These are phyloP conservation scores for Amanita pseudoporphyria DNA, from an alignment of 768 basidiomycete species.

Conservation along the genomic window DNA sequence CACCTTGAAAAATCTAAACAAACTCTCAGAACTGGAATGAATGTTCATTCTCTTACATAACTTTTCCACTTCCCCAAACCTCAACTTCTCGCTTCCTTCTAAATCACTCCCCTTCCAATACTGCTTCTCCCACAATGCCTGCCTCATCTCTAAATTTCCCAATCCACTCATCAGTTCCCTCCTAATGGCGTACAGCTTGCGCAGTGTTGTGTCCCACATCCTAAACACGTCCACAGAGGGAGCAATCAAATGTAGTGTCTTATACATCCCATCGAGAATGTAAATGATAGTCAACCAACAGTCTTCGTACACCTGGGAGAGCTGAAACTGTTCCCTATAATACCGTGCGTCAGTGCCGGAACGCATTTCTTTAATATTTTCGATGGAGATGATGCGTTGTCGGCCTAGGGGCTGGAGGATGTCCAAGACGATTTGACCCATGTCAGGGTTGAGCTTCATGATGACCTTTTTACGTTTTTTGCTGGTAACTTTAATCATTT, in stretches of 20 bases:
- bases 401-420: conserved; percentile 33
- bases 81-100: conserved; percentile 49
- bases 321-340: conserved; percentile 62
- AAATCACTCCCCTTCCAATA: conserved; percentile 73
- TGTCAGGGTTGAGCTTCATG: conserved; percentile 68
- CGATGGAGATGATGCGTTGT: conserved; percentile 46
- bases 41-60: conserved; percentile 67
- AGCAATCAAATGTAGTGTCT: conserved; percentile 80
- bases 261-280: conserved; percentile 66
- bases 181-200: conserved; percentile 53
- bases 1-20: conserved; percentile 53
- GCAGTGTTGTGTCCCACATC: conserved; percentile 52
- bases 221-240: conserved; percentile 36
- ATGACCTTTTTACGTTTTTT: conserved; percentile 59
- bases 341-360: conserved; percentile 60
- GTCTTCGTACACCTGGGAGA: conserved; percentile 49
- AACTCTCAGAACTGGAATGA: conserved; percentile 40
- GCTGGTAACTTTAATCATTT: conserved; percentile 75
- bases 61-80: conserved; percentile 63
- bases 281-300: conserved; percentile 87
- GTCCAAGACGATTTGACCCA: conserved; percentile 66
- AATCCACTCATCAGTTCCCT: conserved; percentile 63
- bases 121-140: conserved; percentile 69
- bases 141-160: conserved; percentile 51
- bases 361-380: conserved; percentile 81